phyloP scores from a whole-genome alignment of 768 basidiomycete species.

The Phaeotremella fagi region DNA sequence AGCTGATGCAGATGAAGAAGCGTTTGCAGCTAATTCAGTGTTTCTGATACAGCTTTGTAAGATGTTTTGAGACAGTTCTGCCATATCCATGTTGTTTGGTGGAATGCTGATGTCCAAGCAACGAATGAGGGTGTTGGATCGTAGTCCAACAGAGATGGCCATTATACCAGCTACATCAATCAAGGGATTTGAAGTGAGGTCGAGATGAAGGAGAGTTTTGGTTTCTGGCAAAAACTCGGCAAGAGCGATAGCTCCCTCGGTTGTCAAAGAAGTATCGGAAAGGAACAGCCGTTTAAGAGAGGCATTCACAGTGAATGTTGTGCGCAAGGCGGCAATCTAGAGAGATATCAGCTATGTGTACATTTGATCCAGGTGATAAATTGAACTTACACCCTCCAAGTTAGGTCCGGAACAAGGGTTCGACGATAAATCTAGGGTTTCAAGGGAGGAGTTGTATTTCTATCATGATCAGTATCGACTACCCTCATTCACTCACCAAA shows the following conservation, averaged over 20 bases:
- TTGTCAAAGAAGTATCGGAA: conserved; percentile 71
- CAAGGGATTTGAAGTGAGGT: conserved; percentile 67
- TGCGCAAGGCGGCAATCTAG: conserved; percentile 64
- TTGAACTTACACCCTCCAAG: conserved; percentile 73
- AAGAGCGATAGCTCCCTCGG: conserved; percentile 83
- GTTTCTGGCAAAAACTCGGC: conserved; percentile 96
- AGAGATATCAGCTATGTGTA: background rate
- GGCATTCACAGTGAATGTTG: conserved; percentile 86
- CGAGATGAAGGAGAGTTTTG: conserved; percentile 78
- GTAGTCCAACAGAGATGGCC: conserved; percentile 81
- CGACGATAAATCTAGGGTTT: conserved; percentile 86
- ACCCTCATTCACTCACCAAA: conserved; percentile 56
- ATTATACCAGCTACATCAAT: conserved; percentile 87
- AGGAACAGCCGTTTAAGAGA: conserved; percentile 89
- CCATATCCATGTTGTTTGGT: conserved; percentile 52
- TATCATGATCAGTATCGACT: conserved; percentile 44
- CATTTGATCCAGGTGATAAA: background rate
- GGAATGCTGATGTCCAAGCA: conserved; percentile 93
- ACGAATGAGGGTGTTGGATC: conserved; percentile 73
- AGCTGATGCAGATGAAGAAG: conserved; percentile 5
- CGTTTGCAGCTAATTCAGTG: conserved; percentile 67
- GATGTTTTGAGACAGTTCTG: conserved; percentile 78
- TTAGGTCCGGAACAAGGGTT: conserved; percentile 90
- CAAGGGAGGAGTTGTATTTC: conserved; percentile 92
- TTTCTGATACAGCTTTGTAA: conserved; percentile 86